Percentiles rank a stretch among this genome's conserved stretches.
Conservation (phyloP, 2,329 filamentous ascomycete species). For the Rugonectria rugulosa region DNA sequence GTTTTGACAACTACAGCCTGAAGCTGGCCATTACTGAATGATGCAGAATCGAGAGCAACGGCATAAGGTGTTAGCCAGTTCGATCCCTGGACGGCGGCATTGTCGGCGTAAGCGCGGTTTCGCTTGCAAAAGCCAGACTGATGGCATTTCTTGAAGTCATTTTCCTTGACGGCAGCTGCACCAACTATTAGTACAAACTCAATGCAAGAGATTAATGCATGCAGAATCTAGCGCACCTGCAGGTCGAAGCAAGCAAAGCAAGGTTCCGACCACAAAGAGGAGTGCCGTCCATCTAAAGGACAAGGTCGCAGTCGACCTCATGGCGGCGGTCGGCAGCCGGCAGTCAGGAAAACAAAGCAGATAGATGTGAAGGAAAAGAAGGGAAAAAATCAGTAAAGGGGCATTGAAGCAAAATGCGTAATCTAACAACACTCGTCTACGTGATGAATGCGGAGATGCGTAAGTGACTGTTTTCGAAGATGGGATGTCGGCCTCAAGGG, state of each 20-base stretch:
- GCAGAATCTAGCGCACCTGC: conserved; percentile 60
- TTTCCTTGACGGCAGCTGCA: conserved; percentile 85
- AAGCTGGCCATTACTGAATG: conserved; percentile 81
- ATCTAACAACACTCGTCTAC: conserved; percentile 17
- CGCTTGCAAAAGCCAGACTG: conserved; percentile 98
- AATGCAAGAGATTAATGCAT: neutral
- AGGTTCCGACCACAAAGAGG: conserved; percentile 64
- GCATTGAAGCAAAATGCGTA: conserved; percentile 6
- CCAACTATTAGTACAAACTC: conserved; percentile 26
- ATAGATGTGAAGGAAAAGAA: neutral
- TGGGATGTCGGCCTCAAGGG: conserved; percentile 34
- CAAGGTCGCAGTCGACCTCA: conserved; percentile 59
- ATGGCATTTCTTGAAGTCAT: conserved; percentile 96
- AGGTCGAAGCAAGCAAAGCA: conserved; percentile 69
- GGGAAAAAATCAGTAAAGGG: conserved; percentile 7
- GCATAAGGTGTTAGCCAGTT: conserved; percentile 84
- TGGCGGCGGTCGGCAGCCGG: conserved; percentile 43
- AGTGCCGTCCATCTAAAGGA: conserved; percentile 71
- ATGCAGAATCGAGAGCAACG: conserved; percentile 74
- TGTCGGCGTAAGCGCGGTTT: conserved; percentile 89
- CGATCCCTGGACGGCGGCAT: conserved; percentile 68
- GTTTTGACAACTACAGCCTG: conserved; percentile 84
- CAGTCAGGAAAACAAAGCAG: conserved; percentile 20
- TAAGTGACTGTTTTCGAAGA: conserved; percentile 8
- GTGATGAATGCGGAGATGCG: conserved; percentile 11